These are phyloP conservation scores for Orychophragmus violaceus DNA, from an alignment of 345 rosid genomes.

Conservation along the genomic window DNA sequence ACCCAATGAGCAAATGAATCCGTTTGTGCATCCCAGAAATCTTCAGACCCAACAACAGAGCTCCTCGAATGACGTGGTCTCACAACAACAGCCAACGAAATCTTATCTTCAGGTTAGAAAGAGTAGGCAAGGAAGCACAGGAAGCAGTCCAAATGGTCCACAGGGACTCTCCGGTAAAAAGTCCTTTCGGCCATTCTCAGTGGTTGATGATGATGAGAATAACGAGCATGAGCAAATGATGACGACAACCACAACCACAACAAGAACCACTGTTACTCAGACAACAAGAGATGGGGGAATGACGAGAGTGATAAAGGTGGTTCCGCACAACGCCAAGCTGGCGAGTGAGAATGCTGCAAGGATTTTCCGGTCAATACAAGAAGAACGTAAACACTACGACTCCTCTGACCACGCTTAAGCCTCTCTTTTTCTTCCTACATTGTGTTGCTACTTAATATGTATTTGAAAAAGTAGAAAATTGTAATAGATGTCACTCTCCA, in stretches of 20 bases:
- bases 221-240: neutral
- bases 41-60: conserved; percentile 35
- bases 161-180: neutral
- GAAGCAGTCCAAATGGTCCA: conserved; percentile 38
- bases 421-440: neutral
- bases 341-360: conserved; percentile 86
- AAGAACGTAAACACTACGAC: conserved; percentile 58
- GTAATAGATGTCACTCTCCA: neutral
- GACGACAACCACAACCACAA: conserved; percentile 38
- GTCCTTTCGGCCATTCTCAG: conserved; percentile 6
- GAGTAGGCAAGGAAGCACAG: conserved; percentile 47
- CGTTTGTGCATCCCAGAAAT: conserved; percentile 31
- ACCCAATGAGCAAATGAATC: conserved; percentile 41
- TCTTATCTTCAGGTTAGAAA: conserved; percentile 36
- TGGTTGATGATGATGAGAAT: neutral
- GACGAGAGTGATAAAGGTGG: conserved; percentile 65
- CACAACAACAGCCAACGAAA: conserved; percentile 17
- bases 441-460: conserved; percentile 1
- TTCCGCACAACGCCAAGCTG: conserved; percentile 70
- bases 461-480: neutral
- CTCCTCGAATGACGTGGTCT: conserved; percentile 33
- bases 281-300: conserved; percentile 35
- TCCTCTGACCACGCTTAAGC: conserved; percentile 1
- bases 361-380: conserved; percentile 85
- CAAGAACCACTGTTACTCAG: conserved; percentile 43